phyloP scores from a whole-genome alignment of 2,329 filamentous ascomycete species.

The Pseudocercospora fijiensis region DNA sequence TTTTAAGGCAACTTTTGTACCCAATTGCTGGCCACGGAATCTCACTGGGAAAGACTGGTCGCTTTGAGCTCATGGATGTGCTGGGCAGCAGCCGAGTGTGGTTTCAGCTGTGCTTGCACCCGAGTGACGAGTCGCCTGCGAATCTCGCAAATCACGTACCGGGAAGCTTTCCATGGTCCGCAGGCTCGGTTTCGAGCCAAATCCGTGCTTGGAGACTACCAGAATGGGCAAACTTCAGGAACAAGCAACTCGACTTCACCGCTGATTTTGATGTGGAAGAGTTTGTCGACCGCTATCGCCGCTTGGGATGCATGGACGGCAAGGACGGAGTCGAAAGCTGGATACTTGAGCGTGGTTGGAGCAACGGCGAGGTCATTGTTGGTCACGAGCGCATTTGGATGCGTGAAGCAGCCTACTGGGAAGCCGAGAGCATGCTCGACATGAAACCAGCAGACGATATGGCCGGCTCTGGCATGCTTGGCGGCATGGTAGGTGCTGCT shows the following conservation, averaged over 20 bases:
- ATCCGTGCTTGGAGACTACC: conserved; percentile 89
- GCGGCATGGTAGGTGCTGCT: conserved; percentile 55
- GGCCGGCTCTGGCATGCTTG: conserved; percentile 42
- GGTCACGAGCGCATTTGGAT: conserved; percentile 95
- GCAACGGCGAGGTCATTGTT: conserved; percentile 91
- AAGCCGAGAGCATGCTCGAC: conserved; percentile 94
- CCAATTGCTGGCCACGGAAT: conserved; percentile 77
- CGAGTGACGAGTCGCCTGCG: conserved; percentile 79
- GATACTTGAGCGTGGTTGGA: conserved; percentile 94
- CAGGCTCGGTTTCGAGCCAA: conserved; percentile 86
- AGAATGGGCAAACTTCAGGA: conserved; percentile 94
- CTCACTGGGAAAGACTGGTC: conserved; percentile 71
- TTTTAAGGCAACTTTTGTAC: conserved; percentile 78
- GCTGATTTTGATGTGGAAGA: conserved; percentile 95
- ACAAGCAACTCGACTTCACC: conserved; percentile 89
- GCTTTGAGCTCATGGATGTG: conserved; percentile 72
- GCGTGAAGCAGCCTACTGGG: conserved; percentile 93
- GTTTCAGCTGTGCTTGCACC: conserved; percentile 91
- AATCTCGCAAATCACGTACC: conserved; percentile 70
- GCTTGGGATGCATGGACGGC: conserved; percentile 84
- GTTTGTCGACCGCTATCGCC: conserved; percentile 77
- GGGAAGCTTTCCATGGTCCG: conserved; percentile 84
- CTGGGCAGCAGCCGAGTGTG: conserved; percentile 85
- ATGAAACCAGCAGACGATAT: conserved; percentile 64
- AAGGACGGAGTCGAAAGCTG: conserved; percentile 91